Evolutionary conservation across 352 stramenopile species (phyloP), one percentile per base, ranked within the genome.

Genomic region (Pythium guiyangense): DNA sequence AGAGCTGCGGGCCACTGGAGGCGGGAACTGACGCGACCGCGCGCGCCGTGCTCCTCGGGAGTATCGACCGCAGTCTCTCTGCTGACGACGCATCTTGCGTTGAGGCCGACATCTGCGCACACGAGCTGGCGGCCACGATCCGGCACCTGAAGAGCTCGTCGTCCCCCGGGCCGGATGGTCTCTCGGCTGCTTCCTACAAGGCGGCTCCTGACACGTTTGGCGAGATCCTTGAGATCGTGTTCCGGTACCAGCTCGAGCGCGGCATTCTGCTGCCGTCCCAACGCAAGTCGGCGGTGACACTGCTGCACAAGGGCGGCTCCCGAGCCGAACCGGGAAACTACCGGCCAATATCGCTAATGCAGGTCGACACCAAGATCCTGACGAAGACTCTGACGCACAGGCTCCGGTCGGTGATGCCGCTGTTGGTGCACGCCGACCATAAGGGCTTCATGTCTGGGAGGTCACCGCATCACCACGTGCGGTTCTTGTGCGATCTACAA

Each of bases 281-380:
- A 43, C 55, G 63, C 25, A 68, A 61, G 42, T 63, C 55, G 1
- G 48, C 35, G 1, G 51, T 71, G 20, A 39, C 42, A 3, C 54
- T 74, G 17, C 43, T 74, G 5, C 55, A 64, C 55, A 69, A 69
- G 52, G 53, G 53, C 9, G 54, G 66, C 0, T 49, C 53, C 6
- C 46, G 60, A 3, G 37, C 18, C 0, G 51, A 55, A 0, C 62
- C 63, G 0, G 51, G 52, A 14, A 74, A 74, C 46, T 71, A 59
- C 45, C 49, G 54, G 11, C 62, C 63, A 9, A 65, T 68, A 22
- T 49, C 67, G 18, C 56, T 74, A 20, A 62, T 74, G 58, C 54
- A 49, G 14, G 67, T 71, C 22, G 63, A 70, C 22, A 54, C 63
- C 2, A 68, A 70, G 47, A 44, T 63, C 26, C 48, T 63, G 6